Conservation (phyloP, 345 rosid species). For the Punica granatum region DNA sequence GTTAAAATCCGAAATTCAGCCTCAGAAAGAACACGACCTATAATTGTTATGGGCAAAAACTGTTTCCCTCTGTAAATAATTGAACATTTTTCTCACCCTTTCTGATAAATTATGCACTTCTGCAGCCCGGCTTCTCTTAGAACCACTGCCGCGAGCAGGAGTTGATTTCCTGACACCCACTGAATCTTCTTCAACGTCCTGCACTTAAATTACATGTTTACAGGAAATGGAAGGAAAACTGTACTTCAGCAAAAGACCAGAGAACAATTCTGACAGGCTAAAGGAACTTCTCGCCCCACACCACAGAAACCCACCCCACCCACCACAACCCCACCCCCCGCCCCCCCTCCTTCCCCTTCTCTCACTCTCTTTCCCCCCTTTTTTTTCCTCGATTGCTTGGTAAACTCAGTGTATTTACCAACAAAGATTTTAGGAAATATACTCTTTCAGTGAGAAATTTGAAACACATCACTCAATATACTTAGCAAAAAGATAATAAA, state of each 20-base stretch:
- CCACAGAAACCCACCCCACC: too few species aligned
- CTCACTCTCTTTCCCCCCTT: neutral
- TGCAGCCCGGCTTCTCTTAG: constrained; percentile 90
- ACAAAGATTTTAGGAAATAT: too few species aligned
- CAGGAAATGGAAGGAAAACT: neutral
- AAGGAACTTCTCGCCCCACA: neutral
- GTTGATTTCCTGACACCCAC: constrained; percentile 34
- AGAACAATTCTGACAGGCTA: neutral
- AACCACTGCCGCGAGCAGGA: constrained; percentile 43
- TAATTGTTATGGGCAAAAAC: neutral
- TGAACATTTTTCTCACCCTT: constrained; percentile 53
- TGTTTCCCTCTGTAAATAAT: neutral
- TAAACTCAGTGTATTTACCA: too few species aligned
- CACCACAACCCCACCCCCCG: too few species aligned
- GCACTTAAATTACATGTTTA: constrained; percentile 8
- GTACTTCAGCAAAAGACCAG: neutral
- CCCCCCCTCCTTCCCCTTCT: neutral
- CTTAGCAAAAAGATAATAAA: neutral
- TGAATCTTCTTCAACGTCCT: constrained; percentile 79
- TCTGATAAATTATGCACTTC: constrained; percentile 95
- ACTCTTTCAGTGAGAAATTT: neutral
- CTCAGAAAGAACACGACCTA: neutral
- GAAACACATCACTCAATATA: neutral
- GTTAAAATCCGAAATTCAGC: neutral
- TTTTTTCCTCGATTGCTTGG: too few species aligned